Evolutionary conservation across 2,329 filamentous ascomycete genomes (phyloP), one percentile per base, ranked within the genome.

Genomic region (Talaromyces verruculosus): DNA sequence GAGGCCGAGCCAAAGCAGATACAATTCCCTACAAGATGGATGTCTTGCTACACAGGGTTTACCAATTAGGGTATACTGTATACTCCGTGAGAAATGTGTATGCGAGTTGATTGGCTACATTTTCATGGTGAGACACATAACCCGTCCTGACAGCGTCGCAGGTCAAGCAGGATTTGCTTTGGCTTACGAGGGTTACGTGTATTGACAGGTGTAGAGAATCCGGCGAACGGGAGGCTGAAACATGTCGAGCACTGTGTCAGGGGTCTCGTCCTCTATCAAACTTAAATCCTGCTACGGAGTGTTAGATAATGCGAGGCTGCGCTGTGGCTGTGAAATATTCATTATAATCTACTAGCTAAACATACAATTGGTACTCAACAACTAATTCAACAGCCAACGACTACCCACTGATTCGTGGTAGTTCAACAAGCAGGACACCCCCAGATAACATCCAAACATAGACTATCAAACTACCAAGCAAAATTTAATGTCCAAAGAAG

Each of bases 311-410:
- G 3, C 7, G 37, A 41, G 17, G 39, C 39, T 43, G 57, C 6
- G 57, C 30, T 57, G 53, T 37, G 53, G 53, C 53, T 57, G 53
- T 37, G 33, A 57, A 57, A 57, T 57, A 22, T 51, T 63, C 51
- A 62, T 66, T 51, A 49, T 10, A 65, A 66, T 66, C 53, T 62
- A 66, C 53, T 66, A 65, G 61, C 64, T 66, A 66, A 39, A 62
- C 59, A 57, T 66, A 66, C 64, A 66, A 35, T 53, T 30, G 37
- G 28, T 59, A 58, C 51, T 41, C 47, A 45, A 41, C 41, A 17
- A n/a, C 28, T 25, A 35, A 28, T 41, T 19, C 55, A 41, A 25
- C 37, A 28, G 51, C n/a, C 25, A 30, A 59, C 3, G 22, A 33
- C 57, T 30, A n/a, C 17, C 30, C 57, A 43, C 13, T 59, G 19